These are phyloP conservation scores for Penicillium capsulatum DNA, from an alignment of 2,329 filamentous ascomycete genomes.

Conservation along the genomic window DNA sequence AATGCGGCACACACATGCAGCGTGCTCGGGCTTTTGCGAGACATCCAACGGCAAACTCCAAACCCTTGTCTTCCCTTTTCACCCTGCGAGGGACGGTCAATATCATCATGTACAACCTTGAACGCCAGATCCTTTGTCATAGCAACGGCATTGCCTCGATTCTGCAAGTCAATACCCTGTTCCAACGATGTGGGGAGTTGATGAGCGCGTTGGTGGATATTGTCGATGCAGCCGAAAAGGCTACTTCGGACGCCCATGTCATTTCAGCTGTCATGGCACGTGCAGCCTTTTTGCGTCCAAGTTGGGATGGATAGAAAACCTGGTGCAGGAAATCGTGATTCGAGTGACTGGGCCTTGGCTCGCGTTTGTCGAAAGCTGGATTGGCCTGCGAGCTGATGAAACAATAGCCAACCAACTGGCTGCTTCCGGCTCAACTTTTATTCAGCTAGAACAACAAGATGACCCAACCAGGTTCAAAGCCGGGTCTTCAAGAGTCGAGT, in stretches of 20 bases:
- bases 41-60: conserved; percentile 23
- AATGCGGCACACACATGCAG: conserved; percentile 38
- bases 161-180: conserved; percentile 38
- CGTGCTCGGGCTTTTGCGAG: conserved; percentile 35
- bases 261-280: conserved; percentile 60
- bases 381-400: conserved; percentile 61
- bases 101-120: conserved; percentile 36
- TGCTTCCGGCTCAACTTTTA: conserved; percentile 55
- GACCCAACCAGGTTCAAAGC: conserved; percentile 57
- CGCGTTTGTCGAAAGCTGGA: conserved; percentile 66
- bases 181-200: conserved; percentile 37
- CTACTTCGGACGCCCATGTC: conserved; percentile 56
- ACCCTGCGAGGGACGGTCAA: conserved; percentile 34
- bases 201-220: conserved; percentile 36
- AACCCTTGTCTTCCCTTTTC: conserved; percentile 31
- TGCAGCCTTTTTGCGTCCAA: conserved; percentile 62
- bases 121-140: conserved; percentile 31
- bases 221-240: conserved; percentile 45
- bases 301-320: conserved; percentile 56
- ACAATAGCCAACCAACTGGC: conserved; percentile 50
- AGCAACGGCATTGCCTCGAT: conserved; percentile 30
- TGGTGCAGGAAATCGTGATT: conserved; percentile 64
- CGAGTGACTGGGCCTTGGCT: conserved; percentile 64
- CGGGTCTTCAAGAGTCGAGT: conserved; percentile 60
- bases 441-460: conserved; percentile 57